Conservation (phyloP, 441 rosid genomes). For the Brassica balearica region DNA sequence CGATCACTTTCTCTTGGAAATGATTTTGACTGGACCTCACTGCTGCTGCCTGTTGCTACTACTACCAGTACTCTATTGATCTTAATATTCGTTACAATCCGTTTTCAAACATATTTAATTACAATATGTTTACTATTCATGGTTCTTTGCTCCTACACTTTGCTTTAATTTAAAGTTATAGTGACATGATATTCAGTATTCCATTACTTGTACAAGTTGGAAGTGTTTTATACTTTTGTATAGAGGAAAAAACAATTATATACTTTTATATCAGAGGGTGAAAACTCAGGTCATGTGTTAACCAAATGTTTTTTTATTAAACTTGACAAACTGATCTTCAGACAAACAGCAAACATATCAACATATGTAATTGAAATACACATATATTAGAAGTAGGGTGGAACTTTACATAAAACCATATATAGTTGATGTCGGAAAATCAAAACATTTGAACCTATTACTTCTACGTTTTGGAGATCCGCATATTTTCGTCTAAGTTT, state of each 20-base stretch:
- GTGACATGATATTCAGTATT: not conserved
- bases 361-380: not conserved
- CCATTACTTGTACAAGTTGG: not conserved
- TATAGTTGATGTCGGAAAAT: not conserved
- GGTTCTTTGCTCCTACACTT: not conserved
- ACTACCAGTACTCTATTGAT: not conserved
- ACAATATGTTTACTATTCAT: not conserved
- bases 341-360: not conserved
- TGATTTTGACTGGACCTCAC: not conserved
- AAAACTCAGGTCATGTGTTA: not conserved
- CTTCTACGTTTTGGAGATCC: not conserved
- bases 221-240: not conserved
- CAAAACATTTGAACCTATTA: not conserved
- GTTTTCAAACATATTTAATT: not conserved
- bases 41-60: not conserved
- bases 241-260: not conserved
- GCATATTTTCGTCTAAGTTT: not conserved
- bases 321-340: not conserved
- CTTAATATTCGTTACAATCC: not conserved
- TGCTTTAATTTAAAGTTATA: not conserved
- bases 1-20: not conserved
- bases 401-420: too few relatives aligned
- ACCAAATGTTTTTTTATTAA: not conserved
- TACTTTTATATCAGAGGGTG: not conserved
- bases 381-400: not conserved